phyloP scores from a whole-genome alignment of 2,329 filamentous ascomycete genomes.

The Chaetomium strumarium region DNA sequence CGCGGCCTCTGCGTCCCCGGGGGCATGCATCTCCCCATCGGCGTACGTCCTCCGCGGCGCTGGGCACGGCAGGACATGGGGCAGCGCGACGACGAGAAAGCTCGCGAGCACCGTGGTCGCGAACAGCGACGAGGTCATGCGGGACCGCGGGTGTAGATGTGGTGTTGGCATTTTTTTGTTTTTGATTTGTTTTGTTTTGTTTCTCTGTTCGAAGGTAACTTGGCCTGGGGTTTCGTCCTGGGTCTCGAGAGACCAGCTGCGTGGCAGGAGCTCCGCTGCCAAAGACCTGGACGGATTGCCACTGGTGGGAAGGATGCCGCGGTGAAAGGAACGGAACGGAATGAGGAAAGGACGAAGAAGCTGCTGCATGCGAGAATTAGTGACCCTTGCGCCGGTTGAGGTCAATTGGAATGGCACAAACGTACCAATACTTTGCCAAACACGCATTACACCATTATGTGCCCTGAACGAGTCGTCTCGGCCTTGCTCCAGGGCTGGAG shows the following conservation, averaged over 20 bases:
- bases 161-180: constrained; percentile 85
- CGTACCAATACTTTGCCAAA: constrained; percentile 5
- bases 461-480: not conserved
- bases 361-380: not conserved
- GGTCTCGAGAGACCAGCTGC: too few species aligned
- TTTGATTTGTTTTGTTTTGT: too few species aligned
- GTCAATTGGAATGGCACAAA: not conserved
- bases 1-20: constrained; percentile 37
- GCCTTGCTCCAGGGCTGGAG: not conserved
- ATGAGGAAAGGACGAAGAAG: too few species aligned
- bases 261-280: too few species aligned
- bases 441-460: constrained; percentile 4
- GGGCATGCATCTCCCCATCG: constrained; percentile 54
- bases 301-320: too few species aligned
- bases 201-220: not conserved
- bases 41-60: constrained; percentile 68
- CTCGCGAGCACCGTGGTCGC: constrained; percentile 84
- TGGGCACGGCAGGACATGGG: constrained; percentile 87
- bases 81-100: constrained; percentile 86
- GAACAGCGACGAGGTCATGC: constrained; percentile 90
- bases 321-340: too few species aligned
- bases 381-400: not conserved
- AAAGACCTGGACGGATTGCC: too few species aligned
- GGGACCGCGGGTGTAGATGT: constrained; percentile 87
- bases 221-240: not conserved